Conservation (phyloP, 306 rosid genomes). For the Vigna unguiculata region DNA sequence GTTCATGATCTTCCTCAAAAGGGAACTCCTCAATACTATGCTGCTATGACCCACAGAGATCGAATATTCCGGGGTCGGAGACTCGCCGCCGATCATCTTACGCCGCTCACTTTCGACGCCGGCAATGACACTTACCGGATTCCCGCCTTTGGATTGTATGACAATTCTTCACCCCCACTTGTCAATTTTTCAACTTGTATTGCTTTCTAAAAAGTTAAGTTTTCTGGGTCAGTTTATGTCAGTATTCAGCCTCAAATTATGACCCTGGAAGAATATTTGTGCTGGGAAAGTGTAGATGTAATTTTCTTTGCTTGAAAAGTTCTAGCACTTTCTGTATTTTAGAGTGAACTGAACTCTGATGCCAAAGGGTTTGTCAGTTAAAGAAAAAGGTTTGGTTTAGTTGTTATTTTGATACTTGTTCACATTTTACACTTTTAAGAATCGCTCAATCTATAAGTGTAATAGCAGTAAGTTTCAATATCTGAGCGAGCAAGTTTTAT, state of each 20-base stretch:
- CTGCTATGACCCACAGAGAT: constrained; percentile 73
- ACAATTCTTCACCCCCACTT: constrained; percentile 3
- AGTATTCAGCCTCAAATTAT: constrained; percentile 2
- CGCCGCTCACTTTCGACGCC: constrained; percentile 57
- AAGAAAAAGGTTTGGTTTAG: not conserved
- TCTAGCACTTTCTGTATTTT: not conserved
- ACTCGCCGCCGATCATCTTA: constrained; percentile 50
- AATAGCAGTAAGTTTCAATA: not conserved
- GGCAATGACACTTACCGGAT: constrained; percentile 63
- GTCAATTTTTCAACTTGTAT: not conserved
- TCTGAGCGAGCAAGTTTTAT: not conserved
- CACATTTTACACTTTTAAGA: not conserved
- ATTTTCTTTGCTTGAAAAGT: not conserved
- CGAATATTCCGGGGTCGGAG: constrained; percentile 61
- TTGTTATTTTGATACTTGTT: not conserved
- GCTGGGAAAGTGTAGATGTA: constrained; percentile 18
- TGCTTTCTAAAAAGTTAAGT: not conserved
- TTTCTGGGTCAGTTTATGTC: constrained; percentile 5
- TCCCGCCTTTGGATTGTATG: constrained; percentile 67
- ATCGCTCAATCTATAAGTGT: not conserved
- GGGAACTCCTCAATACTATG: constrained; percentile 68
- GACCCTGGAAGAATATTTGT: constrained; percentile 22
- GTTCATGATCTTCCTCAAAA: constrained; percentile 56
- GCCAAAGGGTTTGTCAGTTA: constrained; percentile 5
- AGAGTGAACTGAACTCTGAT: constrained; percentile 6